Evolutionary conservation across 1,139 yeast genomes (phyloP).

Genomic region (Pneumocystis murina): DNA sequence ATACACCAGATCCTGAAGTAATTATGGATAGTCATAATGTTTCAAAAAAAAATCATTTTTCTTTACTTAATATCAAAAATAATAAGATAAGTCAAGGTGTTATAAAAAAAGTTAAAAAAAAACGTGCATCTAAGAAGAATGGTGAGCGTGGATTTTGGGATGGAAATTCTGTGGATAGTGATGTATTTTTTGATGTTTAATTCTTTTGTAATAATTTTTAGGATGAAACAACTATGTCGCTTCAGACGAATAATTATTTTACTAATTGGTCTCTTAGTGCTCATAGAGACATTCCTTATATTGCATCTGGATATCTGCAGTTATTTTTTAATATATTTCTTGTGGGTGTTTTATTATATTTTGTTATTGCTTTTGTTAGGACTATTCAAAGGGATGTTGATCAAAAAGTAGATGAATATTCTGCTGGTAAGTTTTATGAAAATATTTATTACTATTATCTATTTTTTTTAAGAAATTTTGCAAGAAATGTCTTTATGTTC

Average conservation of each 20-base stretch:
- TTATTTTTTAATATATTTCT: conserved; percentile 48
- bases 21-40: background rate
- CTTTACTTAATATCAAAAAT: background rate
- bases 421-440: background rate
- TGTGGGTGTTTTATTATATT: conserved; percentile 38
- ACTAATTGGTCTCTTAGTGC: background rate
- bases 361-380: conserved; percentile 39
- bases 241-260: background rate
- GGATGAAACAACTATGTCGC: background rate
- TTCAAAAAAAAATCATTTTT: background rate
- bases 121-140: background rate
- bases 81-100: conserved; percentile 1
- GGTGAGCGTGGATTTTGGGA: background rate
- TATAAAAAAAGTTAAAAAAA: background rate
- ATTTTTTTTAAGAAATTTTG: conserved; percentile 32
- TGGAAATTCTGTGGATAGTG: background rate
- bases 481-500: conserved; percentile 60
- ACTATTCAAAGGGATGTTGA: conserved; percentile 60
- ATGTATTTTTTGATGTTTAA: background rate
- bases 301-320: conserved; percentile 58
- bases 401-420: conserved; percentile 48
- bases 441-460: background rate
- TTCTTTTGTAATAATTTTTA: background rate
- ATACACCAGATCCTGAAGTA: background rate
- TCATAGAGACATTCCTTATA: conserved; percentile 48